Evolutionary conservation across 305 asterid genomes (phyloP).

Genomic region (Ilex paraguariensis): DNA sequence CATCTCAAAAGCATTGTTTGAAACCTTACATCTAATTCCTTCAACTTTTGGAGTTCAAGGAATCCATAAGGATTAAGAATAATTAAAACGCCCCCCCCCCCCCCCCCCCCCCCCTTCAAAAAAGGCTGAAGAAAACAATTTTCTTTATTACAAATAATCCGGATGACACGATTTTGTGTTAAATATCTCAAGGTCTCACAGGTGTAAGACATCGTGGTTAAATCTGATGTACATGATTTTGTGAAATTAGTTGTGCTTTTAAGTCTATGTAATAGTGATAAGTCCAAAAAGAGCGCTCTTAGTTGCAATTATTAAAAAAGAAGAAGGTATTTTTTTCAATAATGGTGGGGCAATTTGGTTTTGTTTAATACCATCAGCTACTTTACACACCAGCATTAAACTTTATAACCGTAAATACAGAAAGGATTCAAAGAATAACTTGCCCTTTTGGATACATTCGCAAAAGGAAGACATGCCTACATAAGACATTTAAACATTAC

Average conservation of each 20-base stretch:
- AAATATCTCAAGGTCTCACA: too few species aligned
- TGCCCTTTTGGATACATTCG: constrained; percentile 30
- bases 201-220: too few species aligned
- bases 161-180: too few species aligned
- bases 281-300: too few species aligned
- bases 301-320: too few species aligned
- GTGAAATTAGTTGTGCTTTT: too few species aligned
- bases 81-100: too few species aligned
- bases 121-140: neutral
- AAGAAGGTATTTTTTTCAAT: too few species aligned
- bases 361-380: constrained; percentile 9
- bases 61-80: constrained; percentile 25
- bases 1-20: constrained; percentile 15
- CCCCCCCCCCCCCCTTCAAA: constrained; percentile 17
- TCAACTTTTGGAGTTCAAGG: constrained; percentile 4
- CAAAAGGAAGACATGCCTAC: constrained; percentile 24
- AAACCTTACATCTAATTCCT: constrained; percentile 17
- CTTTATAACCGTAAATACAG: constrained; percentile 22
- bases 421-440: constrained; percentile 6
- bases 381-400: constrained; percentile 53
- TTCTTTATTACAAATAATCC: constrained; percentile 14
- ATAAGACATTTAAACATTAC: constrained; percentile 16
- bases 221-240: too few species aligned
- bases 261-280: too few species aligned
- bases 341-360: too few species aligned